Percentiles rank a stretch among this genome's conserved stretches.
phyloP scores from a whole-genome alignment of 148 eudicot species.

The Euryodendron excelsum region DNA sequence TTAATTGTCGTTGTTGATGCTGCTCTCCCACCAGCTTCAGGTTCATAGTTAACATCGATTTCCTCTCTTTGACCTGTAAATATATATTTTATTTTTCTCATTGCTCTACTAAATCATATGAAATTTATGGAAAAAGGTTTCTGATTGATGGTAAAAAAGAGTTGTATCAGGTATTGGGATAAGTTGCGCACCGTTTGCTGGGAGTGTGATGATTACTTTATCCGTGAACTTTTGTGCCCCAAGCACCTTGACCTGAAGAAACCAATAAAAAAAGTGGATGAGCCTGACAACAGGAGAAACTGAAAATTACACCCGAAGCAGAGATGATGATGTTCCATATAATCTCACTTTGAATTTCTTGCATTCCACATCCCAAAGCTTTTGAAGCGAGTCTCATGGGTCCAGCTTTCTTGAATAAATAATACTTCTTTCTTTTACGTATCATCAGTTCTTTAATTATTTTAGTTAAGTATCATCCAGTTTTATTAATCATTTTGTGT shows the following conservation, averaged over 20 bases:
- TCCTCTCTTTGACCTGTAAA: conserved; percentile 68
- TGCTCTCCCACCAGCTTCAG: conserved; percentile 26
- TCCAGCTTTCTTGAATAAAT: neutral
- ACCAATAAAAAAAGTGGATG: neutral
- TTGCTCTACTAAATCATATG: neutral
- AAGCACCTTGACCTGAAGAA: conserved; percentile 43
- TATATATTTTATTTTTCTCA: neutral
- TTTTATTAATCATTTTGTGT: neutral
- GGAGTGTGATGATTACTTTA: conserved; percentile 53
- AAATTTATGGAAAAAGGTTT: neutral
- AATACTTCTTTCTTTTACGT: neutral
- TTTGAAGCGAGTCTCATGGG: neutral
- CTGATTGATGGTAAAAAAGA: neutral
- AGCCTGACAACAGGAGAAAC: neutral
- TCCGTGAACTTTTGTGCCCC: conserved; percentile 47
- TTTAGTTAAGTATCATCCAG: neutral
- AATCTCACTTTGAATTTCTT: neutral
- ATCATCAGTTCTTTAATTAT: neutral
- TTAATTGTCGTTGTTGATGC: conserved; percentile 2
- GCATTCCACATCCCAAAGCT: conserved; percentile 1
- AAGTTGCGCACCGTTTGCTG: conserved; percentile 52
- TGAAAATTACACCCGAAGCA: neutral
- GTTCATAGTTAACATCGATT: conserved; percentile 50
- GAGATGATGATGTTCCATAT: neutral
- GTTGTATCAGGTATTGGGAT: neutral